Evolutionary conservation across 2,329 filamentous ascomycete genomes (phyloP), one percentile per base, ranked within the genome.

Genomic region (Botrytis deweyae): DNA sequence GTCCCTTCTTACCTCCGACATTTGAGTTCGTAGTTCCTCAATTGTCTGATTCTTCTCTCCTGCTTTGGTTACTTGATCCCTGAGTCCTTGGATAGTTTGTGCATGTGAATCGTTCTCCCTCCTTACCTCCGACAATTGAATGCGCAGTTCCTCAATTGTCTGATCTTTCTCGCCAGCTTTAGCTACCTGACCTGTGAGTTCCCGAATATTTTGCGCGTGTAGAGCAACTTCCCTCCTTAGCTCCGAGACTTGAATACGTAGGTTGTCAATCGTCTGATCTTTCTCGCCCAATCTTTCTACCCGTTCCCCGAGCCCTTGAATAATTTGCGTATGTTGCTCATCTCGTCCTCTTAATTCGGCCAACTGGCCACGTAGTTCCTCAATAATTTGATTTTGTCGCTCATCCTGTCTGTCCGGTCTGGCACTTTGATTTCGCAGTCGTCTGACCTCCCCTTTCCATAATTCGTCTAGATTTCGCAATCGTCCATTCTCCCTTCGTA

Each of bases 1-100:
- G 25, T 55, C 49, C 12, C 10, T 55, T 0, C 6, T 55, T 0
- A n/a, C 5, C 3, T 55, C 25, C 0, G 25, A 55, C 5, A 55
- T 3, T 16, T 55, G 49, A 5, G 5, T n/a, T 16, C 0, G 14
- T 8, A 58, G n/a, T 33, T 18, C 7, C 16, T 58, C 52, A 3
- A 58, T 58, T 2, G n/a, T 58, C 16, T 9, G 6, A 18, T 58
- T n/a, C 4, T 58, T 29, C 4, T 58, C 52, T 2, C 6, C 52
- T 29, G n/a, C 52, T 33, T 29, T 58, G 4, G 49, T 25, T 52
- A 52, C 6, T 4, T 52, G 4, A 4, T 52, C 25, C 7, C 49
- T 14, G 10, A 52, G 49, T 3, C 20, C 22, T 22, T 22, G 46
- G 3, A 25, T 49, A 4, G 20, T 25, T 25, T 25, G 46, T 25